Evolutionary conservation across 2,329 filamentous ascomycete species (phyloP).

Genomic region (Colletotrichum ledebouriae): DNA sequence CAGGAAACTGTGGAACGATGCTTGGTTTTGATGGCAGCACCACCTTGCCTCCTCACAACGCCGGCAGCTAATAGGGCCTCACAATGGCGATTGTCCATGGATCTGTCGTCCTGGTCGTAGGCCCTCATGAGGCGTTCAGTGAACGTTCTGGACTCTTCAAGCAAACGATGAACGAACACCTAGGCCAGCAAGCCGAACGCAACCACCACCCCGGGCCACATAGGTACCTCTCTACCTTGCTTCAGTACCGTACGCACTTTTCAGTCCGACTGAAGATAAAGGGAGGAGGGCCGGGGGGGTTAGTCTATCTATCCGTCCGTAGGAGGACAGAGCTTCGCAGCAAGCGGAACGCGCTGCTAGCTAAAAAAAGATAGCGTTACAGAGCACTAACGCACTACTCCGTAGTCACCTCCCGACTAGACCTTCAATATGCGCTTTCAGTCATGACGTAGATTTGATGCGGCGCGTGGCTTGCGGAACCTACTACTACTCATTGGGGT

Average conservation of each 20-base stretch:
- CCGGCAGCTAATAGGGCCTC: too few relatives aligned
- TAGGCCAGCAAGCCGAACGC: slow-evolving; percentile 27
- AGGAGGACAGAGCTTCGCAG: slow-evolving; percentile 24
- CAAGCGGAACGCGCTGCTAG: slow-evolving; percentile 20
- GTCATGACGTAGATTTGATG: slow-evolving; percentile 35
- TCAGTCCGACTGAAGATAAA: slow-evolving; percentile 1
- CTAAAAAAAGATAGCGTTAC: slow-evolving; percentile 20
- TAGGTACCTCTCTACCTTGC: too few relatives aligned
- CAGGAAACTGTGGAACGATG: too few relatives aligned
- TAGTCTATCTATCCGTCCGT: slow-evolving; percentile 26
- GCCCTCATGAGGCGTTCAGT: not conserved
- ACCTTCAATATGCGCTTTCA: slow-evolving; percentile 24
- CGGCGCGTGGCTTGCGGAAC: slow-evolving; percentile 31
- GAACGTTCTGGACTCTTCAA: slow-evolving; percentile 35
- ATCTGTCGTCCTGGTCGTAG: slow-evolving; percentile 28
- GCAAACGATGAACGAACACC: slow-evolving; percentile 29
- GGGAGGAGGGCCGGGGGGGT: slow-evolving; percentile 1
- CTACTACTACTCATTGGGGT: slow-evolving; percentile 16
- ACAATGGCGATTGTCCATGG: slow-evolving; percentile 7
- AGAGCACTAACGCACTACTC: slow-evolving; percentile 20
- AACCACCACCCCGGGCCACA: slow-evolving; percentile 3
- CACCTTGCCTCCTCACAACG: not conserved
- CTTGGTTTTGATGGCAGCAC: too few relatives aligned
- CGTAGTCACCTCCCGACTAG: slow-evolving; percentile 19
- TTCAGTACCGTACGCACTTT: too few relatives aligned